Percentiles rank a stretch among this genome's conserved stretches.
phyloP scores from a whole-genome alignment of 2,329 filamentous ascomycete species.

The Xylariaceae sp. region DNA sequence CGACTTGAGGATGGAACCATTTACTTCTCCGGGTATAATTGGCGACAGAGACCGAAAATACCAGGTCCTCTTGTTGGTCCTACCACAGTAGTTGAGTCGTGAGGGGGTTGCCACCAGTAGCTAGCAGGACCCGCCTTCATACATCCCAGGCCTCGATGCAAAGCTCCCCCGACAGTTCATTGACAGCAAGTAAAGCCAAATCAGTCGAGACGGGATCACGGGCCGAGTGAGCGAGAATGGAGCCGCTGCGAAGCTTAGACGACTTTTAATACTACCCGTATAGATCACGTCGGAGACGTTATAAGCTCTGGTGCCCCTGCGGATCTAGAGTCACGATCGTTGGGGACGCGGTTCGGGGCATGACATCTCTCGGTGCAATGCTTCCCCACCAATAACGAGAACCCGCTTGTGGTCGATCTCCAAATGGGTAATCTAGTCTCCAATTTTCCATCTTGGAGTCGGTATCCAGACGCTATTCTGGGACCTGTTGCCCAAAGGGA shows the following conservation, averaged over 20 bases:
- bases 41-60: constrained; percentile 1
- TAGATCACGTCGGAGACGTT: not conserved
- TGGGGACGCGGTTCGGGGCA: not conserved
- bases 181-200: not conserved
- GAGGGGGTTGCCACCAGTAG: constrained; percentile 11
- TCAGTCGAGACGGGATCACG: constrained; percentile 20
- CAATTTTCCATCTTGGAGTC: constrained; percentile 13
- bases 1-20: not conserved
- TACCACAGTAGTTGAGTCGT: not conserved
- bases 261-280: not conserved
- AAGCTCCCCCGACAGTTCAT: constrained; percentile 15
- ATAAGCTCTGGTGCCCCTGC: not conserved
- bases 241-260: not conserved
- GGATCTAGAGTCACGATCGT: not conserved
- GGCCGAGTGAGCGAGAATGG: constrained; percentile 25
- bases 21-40: not conserved
- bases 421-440: constrained; percentile 5
- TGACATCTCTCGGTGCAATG: constrained; percentile 23
- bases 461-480: not conserved
- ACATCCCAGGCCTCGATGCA: constrained; percentile 8
- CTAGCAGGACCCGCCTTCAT: constrained; percentile 12
- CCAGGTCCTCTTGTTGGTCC: not conserved
- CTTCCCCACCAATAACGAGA: constrained; percentile 33
- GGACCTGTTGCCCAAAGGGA: not conserved
- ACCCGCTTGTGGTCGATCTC: constrained; percentile 1